Percentiles rank a stretch among this genome's conserved stretches.
Conservation (phyloP, 2,329 filamentous ascomycete species). For the Botryosphaeria dothidea region DNA sequence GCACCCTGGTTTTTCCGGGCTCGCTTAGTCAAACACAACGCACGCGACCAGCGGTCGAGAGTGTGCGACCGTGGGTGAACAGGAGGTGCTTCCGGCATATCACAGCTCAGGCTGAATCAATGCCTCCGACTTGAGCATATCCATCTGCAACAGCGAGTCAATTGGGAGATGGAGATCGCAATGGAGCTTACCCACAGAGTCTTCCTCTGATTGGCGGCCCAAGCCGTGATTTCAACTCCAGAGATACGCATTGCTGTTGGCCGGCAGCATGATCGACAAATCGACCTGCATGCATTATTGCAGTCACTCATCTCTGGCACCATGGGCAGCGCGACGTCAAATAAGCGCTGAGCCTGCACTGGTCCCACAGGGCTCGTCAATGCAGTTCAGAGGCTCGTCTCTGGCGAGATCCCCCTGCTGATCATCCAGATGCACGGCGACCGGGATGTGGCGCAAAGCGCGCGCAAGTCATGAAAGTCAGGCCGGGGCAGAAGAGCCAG, state of each 20-base stretch:
- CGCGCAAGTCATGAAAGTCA: neutral
- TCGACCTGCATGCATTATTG: neutral
- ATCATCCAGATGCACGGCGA: slow-evolving; percentile 16
- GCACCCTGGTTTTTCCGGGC: neutral
- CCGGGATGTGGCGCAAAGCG: slow-evolving; percentile 14
- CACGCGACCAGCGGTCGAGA: neutral
- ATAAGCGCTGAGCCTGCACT: neutral
- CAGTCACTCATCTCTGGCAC: neutral
- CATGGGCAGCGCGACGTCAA: neutral
- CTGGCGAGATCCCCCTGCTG: slow-evolving; percentile 14
- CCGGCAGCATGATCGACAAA: slow-evolving; percentile 1
- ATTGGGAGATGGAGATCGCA: neutral
- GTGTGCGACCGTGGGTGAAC: neutral
- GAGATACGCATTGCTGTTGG: neutral
- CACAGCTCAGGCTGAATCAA: neutral
- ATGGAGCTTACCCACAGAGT: too few species aligned
- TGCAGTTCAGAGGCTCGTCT: neutral
- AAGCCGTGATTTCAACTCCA: slow-evolving; percentile 1
- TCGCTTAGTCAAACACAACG: slow-evolving; percentile 3
- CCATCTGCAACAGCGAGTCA: neutral
- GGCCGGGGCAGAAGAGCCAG: neutral
- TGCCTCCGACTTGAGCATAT: neutral
- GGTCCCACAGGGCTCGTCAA: slow-evolving; percentile 1
- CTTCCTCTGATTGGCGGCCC: neutral
- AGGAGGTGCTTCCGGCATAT: neutral